phyloP scores from a whole-genome alignment of 257 asterid species.

The Mitragyna speciosa region DNA sequence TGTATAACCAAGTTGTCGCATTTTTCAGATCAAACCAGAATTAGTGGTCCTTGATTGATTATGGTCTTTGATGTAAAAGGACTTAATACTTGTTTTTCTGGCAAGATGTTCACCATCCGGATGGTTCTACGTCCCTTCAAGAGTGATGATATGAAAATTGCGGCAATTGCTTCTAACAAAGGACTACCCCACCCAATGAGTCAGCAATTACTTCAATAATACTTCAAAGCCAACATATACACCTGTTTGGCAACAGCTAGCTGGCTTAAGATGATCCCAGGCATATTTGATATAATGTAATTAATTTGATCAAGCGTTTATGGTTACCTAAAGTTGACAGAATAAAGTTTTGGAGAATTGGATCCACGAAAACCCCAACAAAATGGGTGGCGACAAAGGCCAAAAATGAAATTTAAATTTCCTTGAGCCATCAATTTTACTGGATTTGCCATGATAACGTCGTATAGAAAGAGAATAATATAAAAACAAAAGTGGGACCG shows the following conservation, averaged over 20 bases:
- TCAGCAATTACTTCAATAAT: not conserved
- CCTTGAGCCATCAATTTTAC: too few relatives aligned
- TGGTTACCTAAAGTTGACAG: not conserved
- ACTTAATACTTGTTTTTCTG: not conserved
- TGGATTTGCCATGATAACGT: too few relatives aligned
- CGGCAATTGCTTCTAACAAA: not conserved
- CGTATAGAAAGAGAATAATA: too few relatives aligned
- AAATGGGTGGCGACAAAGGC: too few relatives aligned
- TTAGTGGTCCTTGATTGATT: not conserved
- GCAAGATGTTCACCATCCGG: not conserved
- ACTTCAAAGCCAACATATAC: not conserved
- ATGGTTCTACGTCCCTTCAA: not conserved
- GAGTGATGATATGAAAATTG: not conserved
- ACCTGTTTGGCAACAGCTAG: not conserved
- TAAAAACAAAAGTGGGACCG: too few relatives aligned
- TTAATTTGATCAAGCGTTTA: not conserved
- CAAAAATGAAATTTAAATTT: too few relatives aligned
- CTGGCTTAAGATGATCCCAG: not conserved
- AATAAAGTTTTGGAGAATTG: not conserved
- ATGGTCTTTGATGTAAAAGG: not conserved
- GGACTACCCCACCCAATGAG: not conserved
- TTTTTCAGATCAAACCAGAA: constrained; percentile 24
- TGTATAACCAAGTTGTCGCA: constrained; percentile 48
- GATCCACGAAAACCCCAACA: not conserved
- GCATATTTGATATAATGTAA: not conserved